Evolutionary conservation across 768 basidiomycete genomes (phyloP), one percentile per base, ranked within the genome.

Genomic region (Trametopsis cervina): DNA sequence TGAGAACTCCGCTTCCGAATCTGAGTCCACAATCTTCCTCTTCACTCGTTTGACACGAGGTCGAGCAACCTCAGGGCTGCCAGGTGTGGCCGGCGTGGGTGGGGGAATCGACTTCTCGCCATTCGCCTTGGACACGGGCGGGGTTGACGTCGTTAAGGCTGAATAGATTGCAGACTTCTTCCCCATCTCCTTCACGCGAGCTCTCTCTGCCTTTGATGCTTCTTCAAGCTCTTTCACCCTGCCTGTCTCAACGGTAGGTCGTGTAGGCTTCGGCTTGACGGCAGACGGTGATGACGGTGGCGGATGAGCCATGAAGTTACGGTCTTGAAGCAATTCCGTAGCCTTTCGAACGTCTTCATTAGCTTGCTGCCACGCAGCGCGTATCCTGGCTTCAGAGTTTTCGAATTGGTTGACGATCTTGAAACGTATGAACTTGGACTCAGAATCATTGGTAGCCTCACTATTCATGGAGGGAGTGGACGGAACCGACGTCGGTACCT

Each of bases 131-230:
- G 60, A 57, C 2, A 50, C 41, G 1, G 69, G 63, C 29, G 77
- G 72, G 13, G 74, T 62, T 13, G 45, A 24, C 27, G 47, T 37
- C 33, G 49, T 39, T 12, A 51, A 49, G 18, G 53, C 58, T 15
- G 54, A 48, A 55, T 89, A 89, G 42, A 90, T 90, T 62, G 80
- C 74, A n/a, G 88, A 89, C 58, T 78, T 83, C 64, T 85, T 89
- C 18, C 81, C 85, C 63, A 86, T 82, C 66, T 88, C 85, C 60
- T 73, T 81, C 49, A 71, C 72, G 26, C 83, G 80, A 17, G 74
- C 77, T 51, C 82, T 74, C 53, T 72, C 77, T 1, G 82, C 84
- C 55, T 79, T 80, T 35, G 70, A 74, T n/a, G 81, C 84, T 52
- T 88, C 83, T 33, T 87, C 85, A 21, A 87, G 61, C 60, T 86